These are phyloP conservation scores for Epichloe brachyelytri DNA, from an alignment of 2,329 filamentous ascomycete genomes.

Conservation along the genomic window DNA sequence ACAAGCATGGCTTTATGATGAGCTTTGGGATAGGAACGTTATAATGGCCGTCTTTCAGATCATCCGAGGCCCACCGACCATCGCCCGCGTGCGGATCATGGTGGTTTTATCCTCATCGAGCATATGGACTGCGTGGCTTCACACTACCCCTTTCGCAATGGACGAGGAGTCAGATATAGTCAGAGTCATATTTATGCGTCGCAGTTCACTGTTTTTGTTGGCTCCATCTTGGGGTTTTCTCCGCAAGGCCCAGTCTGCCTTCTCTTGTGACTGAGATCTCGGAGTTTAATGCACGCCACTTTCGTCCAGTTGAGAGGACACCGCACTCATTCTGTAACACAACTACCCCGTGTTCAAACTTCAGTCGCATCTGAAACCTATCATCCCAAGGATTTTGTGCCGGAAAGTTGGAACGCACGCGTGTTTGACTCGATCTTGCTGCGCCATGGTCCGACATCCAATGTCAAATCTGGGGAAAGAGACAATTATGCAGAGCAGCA, in stretches of 20 bases:
- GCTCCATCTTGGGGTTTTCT: background rate
- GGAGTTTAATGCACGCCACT: background rate
- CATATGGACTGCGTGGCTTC: background rate
- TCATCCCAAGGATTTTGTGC: background rate
- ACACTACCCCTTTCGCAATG: background rate
- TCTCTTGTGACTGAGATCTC: background rate
- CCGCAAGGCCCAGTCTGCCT: background rate
- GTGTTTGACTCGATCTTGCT: background rate
- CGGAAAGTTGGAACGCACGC: background rate
- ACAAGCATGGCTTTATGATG: background rate
- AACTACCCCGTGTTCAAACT: background rate
- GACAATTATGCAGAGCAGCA: background rate
- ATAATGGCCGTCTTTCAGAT: too few relatives aligned
- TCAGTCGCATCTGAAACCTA: background rate
- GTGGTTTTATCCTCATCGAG: background rate
- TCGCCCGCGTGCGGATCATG: background rate
- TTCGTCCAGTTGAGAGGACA: background rate
- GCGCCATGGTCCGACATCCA: background rate
- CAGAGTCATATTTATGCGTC: background rate
- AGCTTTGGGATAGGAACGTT: too few relatives aligned
- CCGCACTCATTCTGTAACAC: slow-evolving; percentile 1
- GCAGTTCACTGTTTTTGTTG: background rate
- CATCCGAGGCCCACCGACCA: background rate
- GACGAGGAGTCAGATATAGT: background rate
- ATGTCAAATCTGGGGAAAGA: background rate